Evolutionary conservation across 306 rosid genomes (phyloP).

Genomic region (Vigna hirtella): DNA sequence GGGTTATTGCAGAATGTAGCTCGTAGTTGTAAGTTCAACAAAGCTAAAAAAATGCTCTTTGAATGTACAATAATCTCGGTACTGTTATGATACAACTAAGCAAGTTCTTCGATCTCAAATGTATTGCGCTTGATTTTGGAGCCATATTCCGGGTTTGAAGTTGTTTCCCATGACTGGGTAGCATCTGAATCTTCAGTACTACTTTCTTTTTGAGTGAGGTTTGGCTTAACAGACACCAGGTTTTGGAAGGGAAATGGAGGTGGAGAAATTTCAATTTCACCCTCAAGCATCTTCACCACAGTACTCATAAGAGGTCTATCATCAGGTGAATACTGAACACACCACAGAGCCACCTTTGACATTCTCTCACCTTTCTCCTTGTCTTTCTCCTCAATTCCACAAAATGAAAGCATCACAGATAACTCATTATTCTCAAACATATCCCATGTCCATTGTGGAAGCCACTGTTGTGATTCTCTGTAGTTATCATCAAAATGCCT

Average conservation of each 20-base stretch:
- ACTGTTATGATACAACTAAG: background rate
- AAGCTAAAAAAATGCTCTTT: background rate
- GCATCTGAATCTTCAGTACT: constrained; percentile 33
- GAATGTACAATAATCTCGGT: background rate
- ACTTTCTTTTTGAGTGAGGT: constrained; percentile 28
- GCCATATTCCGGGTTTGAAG: background rate
- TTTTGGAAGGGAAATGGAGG: constrained; percentile 58
- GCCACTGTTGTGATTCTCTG: constrained; percentile 54
- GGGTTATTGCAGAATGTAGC: background rate
- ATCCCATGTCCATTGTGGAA: constrained; percentile 61
- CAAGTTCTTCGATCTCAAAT: constrained; percentile 46
- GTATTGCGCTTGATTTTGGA: background rate
- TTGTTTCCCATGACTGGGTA: constrained; percentile 33
- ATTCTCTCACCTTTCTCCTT: constrained; percentile 47
- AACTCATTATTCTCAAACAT: constrained; percentile 54
- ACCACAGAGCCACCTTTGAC: constrained; percentile 62
- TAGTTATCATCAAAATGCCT: constrained; percentile 48
- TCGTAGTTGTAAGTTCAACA: background rate
- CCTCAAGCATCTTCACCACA: constrained; percentile 62
- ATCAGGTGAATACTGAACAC: constrained; percentile 53
- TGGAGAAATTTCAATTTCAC: constrained; percentile 46
- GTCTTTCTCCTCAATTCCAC: constrained; percentile 54
- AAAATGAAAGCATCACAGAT: constrained; percentile 52
- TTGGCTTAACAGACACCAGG: constrained; percentile 36
- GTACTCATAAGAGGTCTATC: constrained; percentile 62